A percentile compares a stretch with the other conserved stretches of the same genome.
Conservation (phyloP, 2,329 filamentous ascomycete genomes). For the Hypomyces rosellus region DNA sequence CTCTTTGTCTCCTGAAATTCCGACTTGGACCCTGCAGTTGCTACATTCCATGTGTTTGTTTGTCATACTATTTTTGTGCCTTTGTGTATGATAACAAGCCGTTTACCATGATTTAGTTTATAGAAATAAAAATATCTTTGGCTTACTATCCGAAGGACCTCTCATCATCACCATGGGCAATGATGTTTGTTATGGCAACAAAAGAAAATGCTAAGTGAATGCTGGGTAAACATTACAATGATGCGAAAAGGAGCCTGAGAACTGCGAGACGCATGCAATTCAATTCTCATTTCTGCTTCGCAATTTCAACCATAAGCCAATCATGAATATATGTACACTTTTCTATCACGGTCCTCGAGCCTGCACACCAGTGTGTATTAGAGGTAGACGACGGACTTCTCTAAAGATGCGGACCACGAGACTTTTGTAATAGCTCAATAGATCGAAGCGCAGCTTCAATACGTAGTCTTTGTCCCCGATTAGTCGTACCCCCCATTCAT, state of each 20-base stretch:
- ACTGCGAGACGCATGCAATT: conserved; percentile 20
- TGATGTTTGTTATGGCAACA: too few species aligned
- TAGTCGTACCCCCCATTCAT: background rate
- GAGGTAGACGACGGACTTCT: background rate
- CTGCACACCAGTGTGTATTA: conserved; percentile 8
- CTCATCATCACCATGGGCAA: too few species aligned
- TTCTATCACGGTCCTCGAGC: conserved; percentile 22
- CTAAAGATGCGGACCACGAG: background rate
- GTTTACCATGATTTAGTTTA: too few species aligned
- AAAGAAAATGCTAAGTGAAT: background rate
- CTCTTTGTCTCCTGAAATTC: too few species aligned
- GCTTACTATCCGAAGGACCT: too few species aligned
- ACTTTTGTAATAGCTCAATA: conserved; percentile 1
- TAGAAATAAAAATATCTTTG: too few species aligned
- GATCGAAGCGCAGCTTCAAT: conserved; percentile 12
- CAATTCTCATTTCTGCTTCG: conserved; percentile 24
- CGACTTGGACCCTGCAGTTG: too few species aligned
- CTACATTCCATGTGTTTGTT: too few species aligned
- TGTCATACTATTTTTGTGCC: too few species aligned
- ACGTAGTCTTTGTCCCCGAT: conserved; percentile 1
- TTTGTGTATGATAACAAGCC: too few species aligned
- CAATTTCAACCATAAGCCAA: conserved; percentile 26
- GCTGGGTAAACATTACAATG: background rate
- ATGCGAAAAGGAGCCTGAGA: conserved; percentile 10
- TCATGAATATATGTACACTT: conserved; percentile 38